Conservation (phyloP, 805 yeast species). For the Zygosaccharomyces gambellarensis region DNA sequence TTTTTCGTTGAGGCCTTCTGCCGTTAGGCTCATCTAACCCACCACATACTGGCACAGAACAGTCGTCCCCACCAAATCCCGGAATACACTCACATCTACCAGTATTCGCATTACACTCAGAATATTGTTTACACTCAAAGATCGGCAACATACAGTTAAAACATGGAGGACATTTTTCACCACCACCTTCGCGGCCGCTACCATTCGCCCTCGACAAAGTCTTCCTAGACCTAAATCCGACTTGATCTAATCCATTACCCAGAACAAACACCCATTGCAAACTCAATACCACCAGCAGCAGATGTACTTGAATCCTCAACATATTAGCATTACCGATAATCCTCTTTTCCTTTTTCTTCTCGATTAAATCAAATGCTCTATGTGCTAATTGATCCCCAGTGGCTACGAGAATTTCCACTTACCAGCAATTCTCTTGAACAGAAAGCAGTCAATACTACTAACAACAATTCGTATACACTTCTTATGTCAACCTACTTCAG, state of each 20-base stretch:
- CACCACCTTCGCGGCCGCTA: constrained; percentile 7
- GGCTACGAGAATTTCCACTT: not conserved
- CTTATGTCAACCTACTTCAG: no score
- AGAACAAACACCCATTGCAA: not conserved
- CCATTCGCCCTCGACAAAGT: constrained; percentile 4
- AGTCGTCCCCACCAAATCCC: constrained; percentile 93
- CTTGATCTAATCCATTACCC: not conserved
- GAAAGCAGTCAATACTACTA: no score
- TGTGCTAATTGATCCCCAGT: not conserved
- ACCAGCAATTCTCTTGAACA: no score
- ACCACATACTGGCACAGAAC: constrained; percentile 86
- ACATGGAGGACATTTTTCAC: constrained; percentile 74
- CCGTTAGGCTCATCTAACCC: constrained; percentile 56
- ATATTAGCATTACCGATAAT: constrained; percentile 1
- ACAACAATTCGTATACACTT: no score
- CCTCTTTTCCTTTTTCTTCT: not conserved
- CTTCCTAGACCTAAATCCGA: constrained; percentile 5
- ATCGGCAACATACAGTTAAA: constrained; percentile 93
- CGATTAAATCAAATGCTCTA: not conserved
- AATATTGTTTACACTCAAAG: constrained; percentile 84
- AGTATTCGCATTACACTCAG: constrained; percentile 78
- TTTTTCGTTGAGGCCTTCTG: constrained; percentile 57
- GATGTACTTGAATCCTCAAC: not conserved
- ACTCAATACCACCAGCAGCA: not conserved
- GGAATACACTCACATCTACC: constrained; percentile 90